Evolutionary conservation across 257 asterid genomes (phyloP), one percentile per base, ranked within the genome.

Genomic region (Gentiana straminea): DNA sequence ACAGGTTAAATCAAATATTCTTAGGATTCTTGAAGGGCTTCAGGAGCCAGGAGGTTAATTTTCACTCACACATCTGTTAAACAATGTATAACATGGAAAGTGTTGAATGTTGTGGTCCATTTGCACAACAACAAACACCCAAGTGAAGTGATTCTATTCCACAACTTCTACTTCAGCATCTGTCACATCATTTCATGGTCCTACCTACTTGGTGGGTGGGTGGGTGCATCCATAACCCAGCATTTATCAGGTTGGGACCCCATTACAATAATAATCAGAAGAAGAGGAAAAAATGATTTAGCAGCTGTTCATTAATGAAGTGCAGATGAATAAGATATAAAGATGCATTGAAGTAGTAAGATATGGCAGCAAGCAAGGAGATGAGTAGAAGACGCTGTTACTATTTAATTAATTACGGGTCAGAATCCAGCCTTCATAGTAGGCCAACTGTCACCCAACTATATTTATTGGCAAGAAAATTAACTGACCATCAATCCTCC

Each of bases 391-490:
- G n/a, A 10, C n/a, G 8, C 8, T 33, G 34, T 13, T 3, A 50
- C 35, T 58, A 43, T 10, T 33, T 46, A 35, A 12, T 38, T 35
- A 54, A 52, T 11, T 49, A 12, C 13, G 41, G 58, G 54, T 66
- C 8, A 48, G 59, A 53, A 60, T 35, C 48, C 47, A 37, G 4
- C 45, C 46, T 63, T 53, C 13, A 4, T 33, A n/a, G 71, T 54
- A 59, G 66, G 58, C 66, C 71, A 66, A 60, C 71, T 46, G 34
- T 11, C 1, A 60, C 57, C 58, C 59, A 39, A 54, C 33, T 61
- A 60, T 41, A 41, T 66, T 66, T 66, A 66, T 60, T 53, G 49
- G 55, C 55, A 39, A 60, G 55, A 65, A 52, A 52, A 13, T 53
- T 24, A 24, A 65, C 54, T 1, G 15, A 7, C 53, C 38, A 63